Evolutionary conservation across 2,329 filamentous ascomycete genomes (phyloP).

Genomic region (Fusarium concolor): DNA sequence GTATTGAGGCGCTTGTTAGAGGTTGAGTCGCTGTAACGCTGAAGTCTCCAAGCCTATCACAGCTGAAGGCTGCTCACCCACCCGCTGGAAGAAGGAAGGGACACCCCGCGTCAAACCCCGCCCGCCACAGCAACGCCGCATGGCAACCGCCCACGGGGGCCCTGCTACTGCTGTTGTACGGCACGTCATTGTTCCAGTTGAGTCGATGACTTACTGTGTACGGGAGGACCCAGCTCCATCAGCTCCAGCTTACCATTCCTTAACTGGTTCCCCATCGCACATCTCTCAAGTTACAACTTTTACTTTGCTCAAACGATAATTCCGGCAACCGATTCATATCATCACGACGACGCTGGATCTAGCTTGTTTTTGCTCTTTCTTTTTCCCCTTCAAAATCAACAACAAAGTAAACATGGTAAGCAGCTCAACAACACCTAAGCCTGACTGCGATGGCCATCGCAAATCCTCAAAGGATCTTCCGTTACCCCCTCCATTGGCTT

Average conservation of each 20-base stretch:
- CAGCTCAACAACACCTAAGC: background rate
- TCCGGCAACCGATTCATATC: background rate
- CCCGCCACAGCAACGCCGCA: slow-evolving; percentile 32
- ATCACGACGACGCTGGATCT: background rate
- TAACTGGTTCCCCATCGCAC: slow-evolving; percentile 16
- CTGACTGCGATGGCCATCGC: background rate
- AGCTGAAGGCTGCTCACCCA: background rate
- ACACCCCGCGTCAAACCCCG: slow-evolving; percentile 41
- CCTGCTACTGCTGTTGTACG: slow-evolving; percentile 13
- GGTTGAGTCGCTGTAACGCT: slow-evolving; percentile 16
- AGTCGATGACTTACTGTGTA: background rate
- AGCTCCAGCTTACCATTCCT: slow-evolving; percentile 33
- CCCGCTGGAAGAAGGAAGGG: slow-evolving; percentile 7
- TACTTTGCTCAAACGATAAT: slow-evolving; percentile 9
- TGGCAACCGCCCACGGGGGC: slow-evolving; percentile 20
- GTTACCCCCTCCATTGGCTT: background rate
- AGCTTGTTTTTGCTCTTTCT: background rate
- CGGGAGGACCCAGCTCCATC: slow-evolving; percentile 23
- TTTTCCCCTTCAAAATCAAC: slow-evolving; percentile 3
- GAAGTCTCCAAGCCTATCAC: slow-evolving; percentile 2
- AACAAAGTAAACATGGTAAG: slow-evolving; percentile 34
- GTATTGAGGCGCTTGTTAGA: slow-evolving; percentile 18
- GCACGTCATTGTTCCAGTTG: slow-evolving; percentile 42
- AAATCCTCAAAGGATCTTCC: background rate
- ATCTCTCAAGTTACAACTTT: slow-evolving; percentile 22